A percentile compares a stretch with the other conserved stretches of the same genome.
These are phyloP conservation scores for Aphanomyces euteiches DNA, from an alignment of 352 stramenopile genomes.

Conservation along the genomic window DNA sequence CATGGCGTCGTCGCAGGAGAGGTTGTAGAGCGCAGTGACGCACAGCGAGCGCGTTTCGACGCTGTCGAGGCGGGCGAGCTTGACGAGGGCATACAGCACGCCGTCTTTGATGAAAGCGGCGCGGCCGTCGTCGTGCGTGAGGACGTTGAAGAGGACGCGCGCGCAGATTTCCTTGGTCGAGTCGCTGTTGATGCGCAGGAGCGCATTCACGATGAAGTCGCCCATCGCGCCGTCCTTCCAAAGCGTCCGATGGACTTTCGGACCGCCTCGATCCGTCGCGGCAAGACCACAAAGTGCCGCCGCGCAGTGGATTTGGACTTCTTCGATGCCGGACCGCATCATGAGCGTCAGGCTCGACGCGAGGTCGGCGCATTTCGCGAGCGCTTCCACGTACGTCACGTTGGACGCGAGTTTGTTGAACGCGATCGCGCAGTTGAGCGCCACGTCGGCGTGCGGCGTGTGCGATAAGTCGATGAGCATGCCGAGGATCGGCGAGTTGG, in stretches of 20 bases:
- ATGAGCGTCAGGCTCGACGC: slow-evolving; percentile 67
- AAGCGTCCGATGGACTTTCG: slow-evolving; percentile 41
- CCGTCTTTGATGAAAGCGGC: slow-evolving; percentile 69
- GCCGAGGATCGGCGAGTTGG: slow-evolving; percentile 8
- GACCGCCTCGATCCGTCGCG: slow-evolving; percentile 33
- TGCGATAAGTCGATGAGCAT: slow-evolving; percentile 7
- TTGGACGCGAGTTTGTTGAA: slow-evolving; percentile 55
- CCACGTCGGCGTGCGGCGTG: slow-evolving; percentile 32
- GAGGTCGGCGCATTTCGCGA: slow-evolving; percentile 51
- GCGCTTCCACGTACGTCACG: slow-evolving; percentile 44
- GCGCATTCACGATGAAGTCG: slow-evolving; percentile 84
- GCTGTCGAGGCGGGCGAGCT: slow-evolving; percentile 72
- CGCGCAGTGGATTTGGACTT: slow-evolving; percentile 74
- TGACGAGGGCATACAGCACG: slow-evolving; percentile 80
- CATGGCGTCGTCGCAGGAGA: slow-evolving; percentile 51
- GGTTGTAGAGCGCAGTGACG: slow-evolving; percentile 72
- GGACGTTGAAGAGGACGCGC: slow-evolving; percentile 80
- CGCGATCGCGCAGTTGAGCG: slow-evolving; percentile 55
- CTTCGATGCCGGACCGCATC: slow-evolving; percentile 78
- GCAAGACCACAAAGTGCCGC: slow-evolving; percentile 84
- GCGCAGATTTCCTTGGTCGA: slow-evolving; percentile 80
- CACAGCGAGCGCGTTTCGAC: slow-evolving; percentile 69
- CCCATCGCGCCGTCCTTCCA: slow-evolving; percentile 67
- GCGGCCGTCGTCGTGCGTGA: slow-evolving; percentile 71
- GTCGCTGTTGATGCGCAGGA: slow-evolving; percentile 78